Evolutionary conservation across 768 basidiomycete genomes (phyloP).

Genomic region (Podaxis sp.): DNA sequence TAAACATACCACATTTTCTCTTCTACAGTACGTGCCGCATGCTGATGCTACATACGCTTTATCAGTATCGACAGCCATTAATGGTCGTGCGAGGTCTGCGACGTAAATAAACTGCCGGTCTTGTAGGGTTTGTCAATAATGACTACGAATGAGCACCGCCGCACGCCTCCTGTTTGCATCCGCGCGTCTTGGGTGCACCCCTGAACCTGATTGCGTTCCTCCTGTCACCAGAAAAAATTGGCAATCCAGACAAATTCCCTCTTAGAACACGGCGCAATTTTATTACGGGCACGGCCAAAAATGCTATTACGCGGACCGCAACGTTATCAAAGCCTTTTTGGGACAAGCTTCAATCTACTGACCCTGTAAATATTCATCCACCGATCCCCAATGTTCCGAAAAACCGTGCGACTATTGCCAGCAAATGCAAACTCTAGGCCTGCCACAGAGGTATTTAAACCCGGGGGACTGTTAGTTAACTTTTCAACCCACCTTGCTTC

Average conservation of each 20-base stretch:
- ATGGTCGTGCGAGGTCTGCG: background rate
- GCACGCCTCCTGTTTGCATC: no score
- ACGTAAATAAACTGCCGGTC: background rate
- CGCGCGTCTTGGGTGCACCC: background rate
- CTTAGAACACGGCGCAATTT: background rate
- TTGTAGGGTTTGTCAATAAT: background rate
- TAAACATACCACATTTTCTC: background rate
- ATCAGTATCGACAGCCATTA: background rate
- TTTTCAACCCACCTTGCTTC: background rate
- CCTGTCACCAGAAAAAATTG: background rate
- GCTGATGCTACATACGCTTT: background rate
- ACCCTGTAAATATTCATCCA: background rate
- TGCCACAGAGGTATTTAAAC: background rate
- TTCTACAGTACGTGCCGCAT: conserved; percentile 1
- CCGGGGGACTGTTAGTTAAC: background rate
- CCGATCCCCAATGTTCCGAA: background rate
- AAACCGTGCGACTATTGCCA: background rate
- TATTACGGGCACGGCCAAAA: background rate
- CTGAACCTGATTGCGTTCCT: background rate
- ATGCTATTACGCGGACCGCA: background rate
- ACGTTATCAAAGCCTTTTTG: background rate
- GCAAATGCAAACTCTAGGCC: background rate
- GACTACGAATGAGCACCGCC: background rate
- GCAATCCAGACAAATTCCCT: background rate
- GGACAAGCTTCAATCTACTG: background rate